Evolutionary conservation across 352 stramenopile genomes (phyloP), one percentile per base, ranked within the genome.

Genomic region (Pythium apleroticum): DNA sequence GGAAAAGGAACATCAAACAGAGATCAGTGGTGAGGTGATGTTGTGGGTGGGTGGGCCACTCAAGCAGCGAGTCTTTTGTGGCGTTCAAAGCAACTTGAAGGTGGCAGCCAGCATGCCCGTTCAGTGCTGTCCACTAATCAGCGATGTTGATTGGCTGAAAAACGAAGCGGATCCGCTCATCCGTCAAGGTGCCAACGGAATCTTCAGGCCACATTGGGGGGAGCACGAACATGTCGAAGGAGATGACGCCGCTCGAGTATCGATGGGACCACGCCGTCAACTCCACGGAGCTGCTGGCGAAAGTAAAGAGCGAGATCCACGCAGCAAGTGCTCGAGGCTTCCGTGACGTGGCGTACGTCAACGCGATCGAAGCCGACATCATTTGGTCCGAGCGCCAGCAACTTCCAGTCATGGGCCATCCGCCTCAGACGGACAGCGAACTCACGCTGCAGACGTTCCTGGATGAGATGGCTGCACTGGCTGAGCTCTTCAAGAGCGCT

Each of bases 181-280:
- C 22, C 20, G 52, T 39, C 14, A 20, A 12, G 9, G 17, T 5
- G 12, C 25, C 1, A 25, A 41, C 12, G 27, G 33, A 48, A 59
- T 33, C 52, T 49, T 43, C n/a, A 33, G 1, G 10, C 8, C 11
- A 33, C 9, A 5, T 7, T 20, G 10, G 14, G 22, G 2, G 5
- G 3, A 22, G 15, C 7, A 28, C 17, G 2, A 57, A 4, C 50
- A 43, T 43, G 28, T 15, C 28, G 19, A 63, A 4, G 25, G 48
- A 22, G 4, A 86, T 86, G 77, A 71, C 59, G 31, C 80, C 77
- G 37, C 70, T 86, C 12, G 68, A 76, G 41, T 91, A 85, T 54
- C 72, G 80, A 41, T 91, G 82, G 82, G 82, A 72, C 8, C 82
- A 91, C 24, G 82, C 80, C 1, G 76, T 91, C 19, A 91, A 91